Base-by-base conservation (phyloP, 768 basidiomycete genomes). In the Saitozyma sp. region DNA sequence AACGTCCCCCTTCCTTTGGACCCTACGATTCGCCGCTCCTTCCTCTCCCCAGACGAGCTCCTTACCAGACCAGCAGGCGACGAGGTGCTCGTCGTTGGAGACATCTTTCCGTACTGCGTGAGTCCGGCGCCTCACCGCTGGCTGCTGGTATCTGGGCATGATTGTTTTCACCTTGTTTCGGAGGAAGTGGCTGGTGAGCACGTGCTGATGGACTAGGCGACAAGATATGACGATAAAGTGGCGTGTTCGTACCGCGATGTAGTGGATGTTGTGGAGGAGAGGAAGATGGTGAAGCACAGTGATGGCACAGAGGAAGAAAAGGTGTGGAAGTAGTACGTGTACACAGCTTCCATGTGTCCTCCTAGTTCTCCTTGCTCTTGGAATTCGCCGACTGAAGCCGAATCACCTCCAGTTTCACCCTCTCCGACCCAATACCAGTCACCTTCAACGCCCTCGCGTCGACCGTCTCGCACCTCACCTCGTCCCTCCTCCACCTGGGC, bases 321-420 rank as follows among this genome's bases (percentile, higher is more conserved):
- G 69, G 54, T 67, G 11, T 79, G 78, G 78, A 79, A 78, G 56
- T 79, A 71, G 76, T 79, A 46, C 45, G n/a, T 46, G n/a, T 1
- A 46, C 13, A 13, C 45, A 46, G 45, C 45, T 46, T 6, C 45
- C 45, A 29, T 29, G 29, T 29, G 46, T 14, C 46, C 46, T 46
- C 42, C 45, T 6, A 7, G 38, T 55, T 39, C 37, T 42, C 38
- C 11, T 50, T 57, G 14, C 38, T 45, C 13, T 41, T 42, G 57
- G 7, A 38, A 20, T 49, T 49, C 20, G 9, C 46, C 14, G 46
- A n/a, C 53, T 42, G 49, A 56, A 37, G 42, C 42, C 56, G 13
- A 29, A n/a, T 20, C 8, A 8, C 7, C 46, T 37, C 17, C 58
- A 79, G 78, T 75, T 79, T 78, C 71, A 78, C 73, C 0, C 61